phyloP scores from a whole-genome alignment of 2,329 filamentous ascomycete species.

The Hypoxylon sp. region DNA sequence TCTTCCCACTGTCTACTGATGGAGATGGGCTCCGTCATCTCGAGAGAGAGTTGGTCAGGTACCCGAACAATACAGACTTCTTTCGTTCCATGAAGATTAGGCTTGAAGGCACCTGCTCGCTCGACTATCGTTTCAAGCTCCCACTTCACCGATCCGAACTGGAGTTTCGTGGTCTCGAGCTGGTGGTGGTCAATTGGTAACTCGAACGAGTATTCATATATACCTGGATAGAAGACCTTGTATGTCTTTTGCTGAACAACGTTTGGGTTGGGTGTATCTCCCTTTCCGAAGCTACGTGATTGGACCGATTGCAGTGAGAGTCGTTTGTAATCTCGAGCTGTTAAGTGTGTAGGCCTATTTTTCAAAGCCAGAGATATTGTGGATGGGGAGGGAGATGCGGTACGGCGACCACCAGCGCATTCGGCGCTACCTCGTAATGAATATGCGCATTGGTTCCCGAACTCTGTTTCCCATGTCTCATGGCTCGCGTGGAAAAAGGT shows the following conservation, averaged over 20 bases:
- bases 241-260: constrained; percentile 77
- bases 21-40: constrained; percentile 93
- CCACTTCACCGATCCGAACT: constrained; percentile 89
- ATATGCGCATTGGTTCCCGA: constrained; percentile 74
- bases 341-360: constrained; percentile 54
- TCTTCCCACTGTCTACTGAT: constrained; percentile 96
- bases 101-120: constrained; percentile 89
- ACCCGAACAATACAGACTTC: constrained; percentile 88
- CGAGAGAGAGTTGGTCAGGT: constrained; percentile 87
- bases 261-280: constrained; percentile 77
- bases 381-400: constrained; percentile 54
- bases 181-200: constrained; percentile 90
- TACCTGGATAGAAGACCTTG: constrained; percentile 84
- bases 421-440: constrained; percentile 60
- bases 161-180: constrained; percentile 89
- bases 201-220: constrained; percentile 81
- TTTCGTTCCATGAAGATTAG: constrained; percentile 85
- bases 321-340: constrained; percentile 71
- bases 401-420: constrained; percentile 47
- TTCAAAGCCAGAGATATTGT: constrained; percentile 54
- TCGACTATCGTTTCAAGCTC: constrained; percentile 88
- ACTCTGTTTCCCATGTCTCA: constrained; percentile 71
- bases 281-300: constrained; percentile 87
- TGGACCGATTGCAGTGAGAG: constrained; percentile 86
- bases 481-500: constrained; percentile 91